Evolutionary conservation across 805 yeast species (phyloP), one percentile per base, ranked within the genome.

Genomic region (Zygotorulaspora florentina): DNA sequence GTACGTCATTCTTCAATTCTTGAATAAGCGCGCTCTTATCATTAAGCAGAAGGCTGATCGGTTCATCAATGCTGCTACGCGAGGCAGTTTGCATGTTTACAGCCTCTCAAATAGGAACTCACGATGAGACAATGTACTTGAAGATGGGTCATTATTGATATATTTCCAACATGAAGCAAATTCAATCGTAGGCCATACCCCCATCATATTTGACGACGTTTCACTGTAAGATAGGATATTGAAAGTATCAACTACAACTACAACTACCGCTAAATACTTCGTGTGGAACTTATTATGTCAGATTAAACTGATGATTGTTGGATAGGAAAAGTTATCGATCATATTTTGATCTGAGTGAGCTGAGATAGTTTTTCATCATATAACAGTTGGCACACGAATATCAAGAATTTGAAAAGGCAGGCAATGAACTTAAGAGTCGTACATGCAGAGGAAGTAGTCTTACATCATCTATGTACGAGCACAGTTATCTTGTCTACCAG

Each of bases 301-400:
- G 68, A 33, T 39, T 48, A 52, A 47, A 41, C 63, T 65, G 70
- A 66, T 68, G 70, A 68, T 66, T 67, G 72, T 68, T 68, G 69
- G 69, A 66, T 63, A 65, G 67, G 62, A 60, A 57, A 42, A 52
- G 54, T 63, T 68, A 57, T 68, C 72, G 64, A 67, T 67, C 67
- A 61, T 57, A 48, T 40, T 50, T 50, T 46, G 58, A 58, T 68
- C 70, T 67, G 72, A 68, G 72, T 67, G 72, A 68, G 72, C 72
- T 68, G 72, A 68, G 72, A 61, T 48, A 58, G 50, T 58, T 59
- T 68, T 55, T 67, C 71, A 67, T 67, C 71, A 68, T 60, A 53
- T 51, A 60, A 54, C 47, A 45, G 43, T 28, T 37, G 38, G 27
- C 15, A 39, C 46, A 25, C 40, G 38, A 36, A 28, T 12, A 23